phyloP scores from a whole-genome alignment of 257 asterid species.

The Lycium ferocissimum region DNA sequence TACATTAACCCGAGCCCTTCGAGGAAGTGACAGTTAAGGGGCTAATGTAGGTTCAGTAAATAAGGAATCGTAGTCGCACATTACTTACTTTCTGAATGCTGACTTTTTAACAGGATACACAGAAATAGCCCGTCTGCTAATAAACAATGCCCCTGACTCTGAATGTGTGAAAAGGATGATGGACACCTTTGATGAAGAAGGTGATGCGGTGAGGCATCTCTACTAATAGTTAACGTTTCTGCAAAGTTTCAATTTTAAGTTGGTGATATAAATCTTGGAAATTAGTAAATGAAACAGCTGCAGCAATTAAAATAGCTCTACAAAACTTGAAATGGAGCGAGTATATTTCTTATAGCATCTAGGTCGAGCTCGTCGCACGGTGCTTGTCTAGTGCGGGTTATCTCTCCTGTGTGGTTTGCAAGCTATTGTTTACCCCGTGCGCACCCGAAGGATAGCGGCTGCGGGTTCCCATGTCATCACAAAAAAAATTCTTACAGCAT shows the following conservation, averaged over 20 bases:
- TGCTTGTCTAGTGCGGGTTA: no score
- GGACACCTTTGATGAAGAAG: slow-evolving; percentile 74
- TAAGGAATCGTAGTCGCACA: background rate
- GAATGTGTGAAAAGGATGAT: slow-evolving; percentile 65
- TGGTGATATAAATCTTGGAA: background rate
- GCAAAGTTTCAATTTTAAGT: background rate
- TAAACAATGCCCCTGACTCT: slow-evolving; percentile 51
- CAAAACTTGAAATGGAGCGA: background rate
- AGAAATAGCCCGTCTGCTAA: slow-evolving; percentile 64
- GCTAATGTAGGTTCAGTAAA: background rate
- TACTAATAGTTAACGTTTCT: background rate
- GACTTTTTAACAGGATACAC: slow-evolving; percentile 54
- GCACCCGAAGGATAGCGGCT: no score
- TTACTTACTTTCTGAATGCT: slow-evolving; percentile 8
- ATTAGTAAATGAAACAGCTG: background rate
- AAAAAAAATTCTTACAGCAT: background rate
- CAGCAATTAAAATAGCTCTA: background rate
- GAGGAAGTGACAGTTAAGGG: background rate
- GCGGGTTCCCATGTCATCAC: no score
- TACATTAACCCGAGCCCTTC: background rate
- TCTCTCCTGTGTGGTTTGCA: no score
- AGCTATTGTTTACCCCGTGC: no score
- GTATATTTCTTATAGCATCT: background rate
- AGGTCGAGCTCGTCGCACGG: no score
- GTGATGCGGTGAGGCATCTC: slow-evolving; percentile 69